These are phyloP conservation scores for Davidsoniella virescens DNA, from an alignment of 2,329 filamentous ascomycete genomes.

Conservation along the genomic window DNA sequence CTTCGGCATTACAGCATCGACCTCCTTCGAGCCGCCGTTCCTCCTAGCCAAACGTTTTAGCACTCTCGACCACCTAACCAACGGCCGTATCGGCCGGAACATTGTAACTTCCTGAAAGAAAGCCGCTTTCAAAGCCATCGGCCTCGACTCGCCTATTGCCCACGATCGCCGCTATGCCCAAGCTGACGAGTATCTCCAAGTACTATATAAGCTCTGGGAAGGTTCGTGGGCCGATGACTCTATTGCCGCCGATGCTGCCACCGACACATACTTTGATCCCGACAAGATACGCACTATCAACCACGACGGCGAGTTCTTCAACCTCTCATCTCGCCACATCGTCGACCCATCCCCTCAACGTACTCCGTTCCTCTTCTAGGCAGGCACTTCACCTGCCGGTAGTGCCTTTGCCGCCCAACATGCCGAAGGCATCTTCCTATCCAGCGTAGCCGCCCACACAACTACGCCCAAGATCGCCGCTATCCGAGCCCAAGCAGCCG, in stretches of 20 bases:
- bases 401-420: conserved; percentile 39
- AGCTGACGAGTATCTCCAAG: conserved; percentile 44
- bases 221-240: conserved; percentile 42
- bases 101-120: conserved; percentile 46
- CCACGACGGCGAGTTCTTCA: conserved; percentile 41
- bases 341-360: conserved; percentile 40
- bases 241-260: conserved; percentile 33
- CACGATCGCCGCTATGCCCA: conserved; percentile 46
- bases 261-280: conserved; percentile 41
- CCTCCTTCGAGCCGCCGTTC: conserved; percentile 46
- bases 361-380: conserved; percentile 42
- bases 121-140: conserved; percentile 45
- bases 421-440: conserved; percentile 45
- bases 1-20: conserved; percentile 47
- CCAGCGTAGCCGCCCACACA: conserved; percentile 32
- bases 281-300: conserved; percentile 43
- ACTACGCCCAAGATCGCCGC: conserved; percentile 33
- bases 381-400: conserved; percentile 41
- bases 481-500: conserved; percentile 34
- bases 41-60: conserved; percentile 45
- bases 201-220: conserved; percentile 47
- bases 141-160: conserved; percentile 37
- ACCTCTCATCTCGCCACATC: conserved; percentile 27
- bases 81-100: conserved; percentile 48
- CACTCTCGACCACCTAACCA: conserved; percentile 44